Conservation (phyloP, 139 green algal species). For the Limnomonas spitsbergensis region DNA sequence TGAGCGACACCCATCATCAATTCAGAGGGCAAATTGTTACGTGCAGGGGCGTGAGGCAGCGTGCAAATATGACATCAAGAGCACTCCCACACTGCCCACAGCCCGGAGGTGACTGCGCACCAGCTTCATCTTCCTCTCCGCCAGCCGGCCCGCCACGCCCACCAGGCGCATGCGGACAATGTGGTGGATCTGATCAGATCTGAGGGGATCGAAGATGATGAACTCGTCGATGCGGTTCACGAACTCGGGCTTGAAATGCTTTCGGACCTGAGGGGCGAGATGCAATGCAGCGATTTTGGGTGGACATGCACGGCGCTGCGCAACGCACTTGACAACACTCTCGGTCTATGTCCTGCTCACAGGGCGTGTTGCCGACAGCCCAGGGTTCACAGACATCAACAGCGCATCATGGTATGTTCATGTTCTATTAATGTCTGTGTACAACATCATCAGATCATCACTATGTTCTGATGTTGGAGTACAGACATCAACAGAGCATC, state of each 20-base stretch:
- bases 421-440: too few species aligned
- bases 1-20: too few species aligned
- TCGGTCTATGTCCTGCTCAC: too few species aligned
- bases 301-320: background rate
- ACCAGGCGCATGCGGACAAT: slow-evolving; percentile 66
- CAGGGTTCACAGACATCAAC: too few species aligned
- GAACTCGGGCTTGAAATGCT: slow-evolving; percentile 94
- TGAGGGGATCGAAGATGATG: slow-evolving; percentile 90
- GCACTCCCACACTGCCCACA: background rate
- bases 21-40: too few species aligned
- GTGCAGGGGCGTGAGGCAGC: background rate
- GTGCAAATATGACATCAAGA: background rate
- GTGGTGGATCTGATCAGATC: slow-evolving; percentile 64
- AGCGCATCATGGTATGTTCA: too few species aligned
- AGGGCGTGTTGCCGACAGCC: too few species aligned
- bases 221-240: slow-evolving; percentile 97
- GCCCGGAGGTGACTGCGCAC: slow-evolving; percentile 11
- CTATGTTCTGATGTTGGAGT: too few species aligned
- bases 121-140: slow-evolving; percentile 87
- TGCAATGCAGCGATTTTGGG: background rate
- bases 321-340: too few species aligned
- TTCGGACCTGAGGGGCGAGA: slow-evolving; percentile 57
- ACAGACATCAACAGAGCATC: too few species aligned
- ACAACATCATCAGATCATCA: too few species aligned
- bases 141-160: slow-evolving; percentile 61